phyloP scores from a whole-genome alignment of 1,284 basidiomycete species.

The Puccinia polysora region DNA sequence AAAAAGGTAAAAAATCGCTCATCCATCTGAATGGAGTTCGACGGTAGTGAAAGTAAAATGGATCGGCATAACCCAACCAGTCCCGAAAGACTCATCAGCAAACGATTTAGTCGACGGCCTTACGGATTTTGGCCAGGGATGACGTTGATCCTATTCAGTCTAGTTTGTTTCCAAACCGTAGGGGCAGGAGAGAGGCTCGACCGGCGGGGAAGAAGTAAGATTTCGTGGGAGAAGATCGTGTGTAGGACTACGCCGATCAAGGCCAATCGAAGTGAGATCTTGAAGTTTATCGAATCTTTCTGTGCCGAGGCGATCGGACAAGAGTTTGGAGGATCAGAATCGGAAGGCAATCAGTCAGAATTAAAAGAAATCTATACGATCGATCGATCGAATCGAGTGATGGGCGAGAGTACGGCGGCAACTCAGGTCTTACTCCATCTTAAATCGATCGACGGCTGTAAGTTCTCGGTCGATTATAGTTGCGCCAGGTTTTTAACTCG shows the following conservation, averaged over 20 bases:
- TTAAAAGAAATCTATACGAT: conserved; percentile 31
- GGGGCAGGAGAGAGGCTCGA: not conserved
- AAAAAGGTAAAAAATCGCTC: too few species aligned
- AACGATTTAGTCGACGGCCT: too few species aligned
- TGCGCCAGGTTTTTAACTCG: conserved; percentile 34
- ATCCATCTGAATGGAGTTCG: too few species aligned
- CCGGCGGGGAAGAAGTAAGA: not conserved
- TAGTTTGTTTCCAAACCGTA: too few species aligned
- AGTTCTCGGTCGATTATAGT: conserved; percentile 31
- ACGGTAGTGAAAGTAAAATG: too few species aligned
- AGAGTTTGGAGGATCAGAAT: conserved; percentile 14
- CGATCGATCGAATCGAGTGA: not conserved
- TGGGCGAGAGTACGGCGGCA: conserved; percentile 13
- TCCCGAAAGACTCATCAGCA: too few species aligned
- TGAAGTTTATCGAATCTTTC: conserved; percentile 40
- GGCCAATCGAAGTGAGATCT: conserved; percentile 11
- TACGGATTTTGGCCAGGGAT: too few species aligned
- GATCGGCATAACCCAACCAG: too few species aligned
- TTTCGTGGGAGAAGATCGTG: conserved; percentile 23
- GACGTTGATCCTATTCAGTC: too few species aligned
- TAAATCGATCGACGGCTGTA: conserved; percentile 23
- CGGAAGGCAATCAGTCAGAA: not conserved
- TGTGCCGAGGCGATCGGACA: conserved; percentile 31
- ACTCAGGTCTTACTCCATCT: conserved; percentile 13
- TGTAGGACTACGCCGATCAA: conserved; percentile 19